These are phyloP conservation scores for Eimeria nieschulzi DNA, from an alignment of 169 alveolate genomes.

Conservation along the genomic window DNA sequence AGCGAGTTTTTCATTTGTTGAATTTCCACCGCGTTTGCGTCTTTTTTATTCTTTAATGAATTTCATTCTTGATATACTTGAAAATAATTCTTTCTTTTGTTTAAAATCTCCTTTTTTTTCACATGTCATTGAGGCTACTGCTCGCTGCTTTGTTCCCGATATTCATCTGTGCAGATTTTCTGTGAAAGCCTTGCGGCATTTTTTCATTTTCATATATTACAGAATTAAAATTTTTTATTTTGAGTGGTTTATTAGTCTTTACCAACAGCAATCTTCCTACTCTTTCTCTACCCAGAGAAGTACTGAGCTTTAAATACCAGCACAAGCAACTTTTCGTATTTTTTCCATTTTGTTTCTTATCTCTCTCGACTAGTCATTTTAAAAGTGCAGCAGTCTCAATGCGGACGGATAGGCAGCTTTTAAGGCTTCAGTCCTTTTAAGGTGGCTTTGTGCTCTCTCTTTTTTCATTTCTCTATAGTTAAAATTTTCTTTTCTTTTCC, in stretches of 20 bases:
- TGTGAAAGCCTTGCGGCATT: too few relatives aligned
- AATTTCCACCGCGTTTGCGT: neutral
- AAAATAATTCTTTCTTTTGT: neutral
- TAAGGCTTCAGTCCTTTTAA: neutral
- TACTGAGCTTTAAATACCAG: conserved; percentile 13
- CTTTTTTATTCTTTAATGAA: neutral
- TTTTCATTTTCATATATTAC: too few relatives aligned
- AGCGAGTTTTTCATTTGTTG: neutral
- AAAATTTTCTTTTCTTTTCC: neutral
- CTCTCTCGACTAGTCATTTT: neutral
- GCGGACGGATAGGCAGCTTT: neutral
- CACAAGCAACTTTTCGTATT: conserved; percentile 5
- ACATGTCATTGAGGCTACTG: too few relatives aligned
- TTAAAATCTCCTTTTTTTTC: too few relatives aligned
- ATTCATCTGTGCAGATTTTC: too few relatives aligned
- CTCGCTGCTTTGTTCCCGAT: too few relatives aligned
- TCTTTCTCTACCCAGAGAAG: neutral
- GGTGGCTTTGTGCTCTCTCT: neutral
- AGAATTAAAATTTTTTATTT: too few relatives aligned
- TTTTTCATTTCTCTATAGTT: neutral
- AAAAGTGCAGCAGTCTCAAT: too few relatives aligned
- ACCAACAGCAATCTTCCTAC: conserved; percentile 3
- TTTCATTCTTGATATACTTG: neutral
- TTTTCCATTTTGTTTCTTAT: conserved; percentile 1
- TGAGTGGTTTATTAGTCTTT: too few relatives aligned